Evolutionary conservation across 2,329 filamentous ascomycete genomes (phyloP), one percentile per base, ranked within the genome.

Genomic region (Diaporthe amygdali): DNA sequence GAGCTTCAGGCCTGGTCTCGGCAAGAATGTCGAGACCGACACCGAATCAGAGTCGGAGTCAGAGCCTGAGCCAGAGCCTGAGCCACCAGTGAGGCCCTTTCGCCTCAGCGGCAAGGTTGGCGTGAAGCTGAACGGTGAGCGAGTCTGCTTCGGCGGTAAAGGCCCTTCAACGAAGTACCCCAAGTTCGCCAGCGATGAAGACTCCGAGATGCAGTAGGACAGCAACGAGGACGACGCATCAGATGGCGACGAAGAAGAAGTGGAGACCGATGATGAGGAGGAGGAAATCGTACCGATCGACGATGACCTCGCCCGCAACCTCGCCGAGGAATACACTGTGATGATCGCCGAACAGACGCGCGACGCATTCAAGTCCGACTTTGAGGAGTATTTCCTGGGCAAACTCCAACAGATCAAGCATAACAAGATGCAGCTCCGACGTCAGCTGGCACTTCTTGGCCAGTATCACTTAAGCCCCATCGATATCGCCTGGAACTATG

Each of bases 401-500:
- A 9, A 9, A 3, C 3, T 61, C 39, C n/a, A 22, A 25, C 20
- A 20, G 34, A 39, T 63, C 14, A 10, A 47, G 25, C 20, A 22
- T 7, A 30, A 3, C 20, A 47, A 47, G 41, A 8, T 12, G 27
- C 14, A 34, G 27, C n/a, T 49, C n/a, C n/a, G 30, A 34, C 32
- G 10, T 22, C 30, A 25, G 30, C 59, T 49, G 30, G 22, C 27
- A 7, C 8, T 9, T 3, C 14, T 51, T 12, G 66, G 66, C 2
- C 41, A 32, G 15, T 12, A 25, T 4, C 20, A 25, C 17, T 41
- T 34, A 12, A 22, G 52, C 25, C 41, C 22, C 2, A 10, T 49
- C 15, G 66, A 68, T 6, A 2, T 59, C n/a, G 66, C 66, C 34
- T 68, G 66, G 66, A 39, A 54, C 52, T 59, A 47, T 17, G 66